Conservation (phyloP, 805 yeast species). For the Tetrapisispora phaffii region DNA sequence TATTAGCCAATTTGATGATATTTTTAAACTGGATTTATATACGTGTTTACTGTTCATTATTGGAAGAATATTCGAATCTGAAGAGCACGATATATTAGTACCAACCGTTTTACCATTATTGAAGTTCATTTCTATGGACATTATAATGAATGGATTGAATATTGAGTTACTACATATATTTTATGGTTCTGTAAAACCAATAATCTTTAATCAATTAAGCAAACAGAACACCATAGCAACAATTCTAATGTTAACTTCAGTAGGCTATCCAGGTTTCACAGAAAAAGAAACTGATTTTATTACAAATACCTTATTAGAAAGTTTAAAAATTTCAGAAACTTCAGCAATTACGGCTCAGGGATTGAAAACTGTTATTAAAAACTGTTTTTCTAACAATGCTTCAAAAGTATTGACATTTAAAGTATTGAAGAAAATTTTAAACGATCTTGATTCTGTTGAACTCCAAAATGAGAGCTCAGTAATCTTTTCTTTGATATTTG, state of each 20-base stretch:
- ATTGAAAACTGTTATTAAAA: constrained; percentile 42
- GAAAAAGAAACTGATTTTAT: constrained; percentile 32
- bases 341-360: constrained; percentile 47
- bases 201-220: constrained; percentile 12
- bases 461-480: constrained; percentile 1
- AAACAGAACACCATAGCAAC: constrained; percentile 35
- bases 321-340: constrained; percentile 30
- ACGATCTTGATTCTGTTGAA: constrained; percentile 11
- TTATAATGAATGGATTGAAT: constrained; percentile 23
- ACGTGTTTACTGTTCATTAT: constrained; percentile 59
- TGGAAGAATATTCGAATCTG: constrained; percentile 42
- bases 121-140: constrained; percentile 34
- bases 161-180: constrained; percentile 28
- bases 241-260: constrained; percentile 34
- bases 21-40: constrained; percentile 60
- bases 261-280: constrained; percentile 26
- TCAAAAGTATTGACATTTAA: constrained; percentile 34
- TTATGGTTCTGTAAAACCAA: constrained; percentile 29
- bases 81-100: constrained; percentile 34
- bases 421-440: constrained; percentile 38
- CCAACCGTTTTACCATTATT: constrained; percentile 45
- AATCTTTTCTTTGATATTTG: constrained; percentile 24
- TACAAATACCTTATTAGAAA: constrained; percentile 28
- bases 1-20: constrained; percentile 53
- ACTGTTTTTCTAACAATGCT: constrained; percentile 14